Percentiles rank a stretch among this genome's conserved stretches.
These are phyloP conservation scores for Hemerocallis citrina DNA, from an alignment of 106 monocot genomes.

Conservation along the genomic window DNA sequence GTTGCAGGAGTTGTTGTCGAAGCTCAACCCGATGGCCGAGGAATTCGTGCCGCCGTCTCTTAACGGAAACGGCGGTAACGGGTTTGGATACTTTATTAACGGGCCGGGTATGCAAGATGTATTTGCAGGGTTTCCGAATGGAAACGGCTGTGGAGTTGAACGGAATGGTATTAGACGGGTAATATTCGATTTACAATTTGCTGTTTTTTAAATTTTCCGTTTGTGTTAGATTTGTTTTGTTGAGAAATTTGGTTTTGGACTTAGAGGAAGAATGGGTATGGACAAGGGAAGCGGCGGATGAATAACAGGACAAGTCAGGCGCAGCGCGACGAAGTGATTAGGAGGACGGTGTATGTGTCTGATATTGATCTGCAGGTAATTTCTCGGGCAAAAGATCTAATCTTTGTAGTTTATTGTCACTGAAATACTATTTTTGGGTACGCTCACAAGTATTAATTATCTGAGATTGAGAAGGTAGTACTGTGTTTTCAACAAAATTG, in stretches of 20 bases:
- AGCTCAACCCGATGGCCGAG: constrained; percentile 84
- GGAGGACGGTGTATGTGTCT: constrained; percentile 83
- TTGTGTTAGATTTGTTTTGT: background rate
- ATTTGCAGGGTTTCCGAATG: constrained; percentile 12
- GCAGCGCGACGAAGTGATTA: constrained; percentile 70
- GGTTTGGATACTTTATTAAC: constrained; percentile 4
- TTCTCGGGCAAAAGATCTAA: background rate
- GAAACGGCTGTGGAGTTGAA: constrained; percentile 2
- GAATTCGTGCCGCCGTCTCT: constrained; percentile 82
- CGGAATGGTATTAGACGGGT: constrained; percentile 8
- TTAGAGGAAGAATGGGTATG: constrained; percentile 42
- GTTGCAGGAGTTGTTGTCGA: constrained; percentile 65
- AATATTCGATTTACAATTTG: background rate
- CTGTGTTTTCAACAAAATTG: no score
- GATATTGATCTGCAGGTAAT: constrained; percentile 88
- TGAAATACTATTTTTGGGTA: no score
- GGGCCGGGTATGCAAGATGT: background rate
- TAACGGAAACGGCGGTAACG: constrained; percentile 1
- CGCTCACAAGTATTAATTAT: no score
- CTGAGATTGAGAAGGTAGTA: no score
- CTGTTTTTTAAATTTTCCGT: background rate
- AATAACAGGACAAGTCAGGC: constrained; percentile 70
- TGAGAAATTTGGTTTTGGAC: no score
- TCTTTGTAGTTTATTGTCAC: no score
- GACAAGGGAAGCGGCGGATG: constrained; percentile 48